phyloP scores from a whole-genome alignment of 805 yeast genomes.

The Spathaspora arborariae region DNA sequence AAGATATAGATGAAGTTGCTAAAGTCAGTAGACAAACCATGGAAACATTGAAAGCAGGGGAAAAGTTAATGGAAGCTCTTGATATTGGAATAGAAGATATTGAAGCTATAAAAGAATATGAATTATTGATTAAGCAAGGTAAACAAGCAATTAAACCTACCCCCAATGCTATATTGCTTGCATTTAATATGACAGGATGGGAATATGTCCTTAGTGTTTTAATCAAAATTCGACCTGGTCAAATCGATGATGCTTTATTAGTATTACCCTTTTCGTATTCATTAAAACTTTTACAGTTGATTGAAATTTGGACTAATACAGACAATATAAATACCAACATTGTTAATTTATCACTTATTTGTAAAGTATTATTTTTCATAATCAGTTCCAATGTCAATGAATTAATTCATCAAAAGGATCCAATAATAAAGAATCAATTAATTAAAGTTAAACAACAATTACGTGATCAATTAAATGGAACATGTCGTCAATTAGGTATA shows the following conservation, averaged over 20 bases:
- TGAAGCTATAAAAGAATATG: constrained; percentile 50
- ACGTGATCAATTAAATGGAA: constrained; percentile 49
- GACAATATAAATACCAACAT: constrained; percentile 38
- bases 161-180: constrained; percentile 68
- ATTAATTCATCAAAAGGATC: constrained; percentile 65
- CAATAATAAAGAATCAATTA: constrained; percentile 58
- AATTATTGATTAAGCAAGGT: constrained; percentile 33
- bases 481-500: constrained; percentile 66
- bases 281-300: constrained; percentile 62
- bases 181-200: constrained; percentile 68
- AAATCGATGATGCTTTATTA: constrained; percentile 86
- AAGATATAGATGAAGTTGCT: constrained; percentile 50
- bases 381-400: constrained; percentile 75
- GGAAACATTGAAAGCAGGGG: constrained; percentile 94
- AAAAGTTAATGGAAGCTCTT: constrained; percentile 84
- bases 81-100: constrained; percentile 77
- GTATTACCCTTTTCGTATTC: constrained; percentile 89
- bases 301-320: constrained; percentile 66
- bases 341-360: constrained; percentile 58
- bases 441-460: constrained; percentile 59
- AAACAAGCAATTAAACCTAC: constrained; percentile 53
- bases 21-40: constrained; percentile 77
- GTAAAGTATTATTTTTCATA: constrained; percentile 73
- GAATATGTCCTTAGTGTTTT: constrained; percentile 75
- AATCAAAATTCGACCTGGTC: constrained; percentile 70